Evolutionary conservation across 1,284 basidiomycete species (phyloP).

Genomic region (Gomphus sp.): DNA sequence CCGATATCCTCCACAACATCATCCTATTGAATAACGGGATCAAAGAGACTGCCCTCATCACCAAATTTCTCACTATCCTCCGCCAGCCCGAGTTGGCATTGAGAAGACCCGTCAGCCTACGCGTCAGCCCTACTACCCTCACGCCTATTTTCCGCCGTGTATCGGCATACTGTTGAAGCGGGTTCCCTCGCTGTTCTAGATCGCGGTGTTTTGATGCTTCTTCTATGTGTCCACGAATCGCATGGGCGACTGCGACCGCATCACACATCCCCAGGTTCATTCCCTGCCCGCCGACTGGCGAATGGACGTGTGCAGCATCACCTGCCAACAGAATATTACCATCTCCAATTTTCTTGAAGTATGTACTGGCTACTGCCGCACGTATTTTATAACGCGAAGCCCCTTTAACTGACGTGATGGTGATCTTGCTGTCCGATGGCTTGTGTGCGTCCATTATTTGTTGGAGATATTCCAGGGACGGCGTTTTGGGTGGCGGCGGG

Average conservation of each 20-base stretch:
- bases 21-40: not conserved
- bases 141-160: not conserved
- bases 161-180: not conserved
- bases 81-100: not conserved
- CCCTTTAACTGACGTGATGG: conserved; percentile 24
- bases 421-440: conserved; percentile 14
- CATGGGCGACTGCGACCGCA: conserved; percentile 17
- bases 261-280: conserved; percentile 38
- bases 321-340: conserved; percentile 26
- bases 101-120: not conserved
- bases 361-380: conserved; percentile 29
- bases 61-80: not conserved
- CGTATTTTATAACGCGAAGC: conserved; percentile 28
- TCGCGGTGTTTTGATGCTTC: not conserved
- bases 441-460: conserved; percentile 23
- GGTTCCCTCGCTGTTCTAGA: not conserved
- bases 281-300: conserved; percentile 35
- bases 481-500: conserved; percentile 23
- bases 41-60: not conserved
- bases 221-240: not conserved
- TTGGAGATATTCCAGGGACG: conserved; percentile 25
- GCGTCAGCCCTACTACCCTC: not conserved
- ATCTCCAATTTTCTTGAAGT: conserved; percentile 19
- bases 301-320: conserved; percentile 37
- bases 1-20: not conserved